Evolutionary conservation across 805 yeast genomes (phyloP).

Genomic region (Metschnikowia cubensis): DNA sequence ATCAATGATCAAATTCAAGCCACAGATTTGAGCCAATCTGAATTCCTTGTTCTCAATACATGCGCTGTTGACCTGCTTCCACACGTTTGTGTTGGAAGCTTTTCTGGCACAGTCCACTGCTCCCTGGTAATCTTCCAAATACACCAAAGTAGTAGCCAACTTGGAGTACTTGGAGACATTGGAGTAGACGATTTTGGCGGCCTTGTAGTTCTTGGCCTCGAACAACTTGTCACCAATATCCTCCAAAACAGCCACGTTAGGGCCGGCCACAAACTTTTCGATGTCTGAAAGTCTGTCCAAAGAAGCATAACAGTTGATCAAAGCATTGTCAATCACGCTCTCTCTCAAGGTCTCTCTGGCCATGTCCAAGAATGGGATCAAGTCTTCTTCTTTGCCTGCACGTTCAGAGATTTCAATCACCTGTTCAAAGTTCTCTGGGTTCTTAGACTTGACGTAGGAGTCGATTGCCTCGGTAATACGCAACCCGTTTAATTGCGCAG

Average conservation of each 20-base stretch:
- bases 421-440: slow-evolving; percentile 83
- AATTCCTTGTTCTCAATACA: slow-evolving; percentile 94
- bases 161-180: slow-evolving; percentile 91
- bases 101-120: slow-evolving; percentile 99
- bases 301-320: slow-evolving; percentile 82
- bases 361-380: slow-evolving; percentile 80
- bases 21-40: slow-evolving; percentile 97
- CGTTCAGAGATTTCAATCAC: slow-evolving; percentile 93
- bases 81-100: slow-evolving; percentile 87
- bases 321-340: slow-evolving; percentile 88
- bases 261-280: slow-evolving; percentile 75
- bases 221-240: slow-evolving; percentile 87
- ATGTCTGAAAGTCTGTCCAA: slow-evolving; percentile 73
- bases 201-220: slow-evolving; percentile 77
- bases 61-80: slow-evolving; percentile 97
- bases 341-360: slow-evolving; percentile 91
- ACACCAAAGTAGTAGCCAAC: slow-evolving; percentile 93
- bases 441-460: slow-evolving; percentile 87
- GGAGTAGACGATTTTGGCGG: slow-evolving; percentile 84
- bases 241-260: slow-evolving; percentile 92
- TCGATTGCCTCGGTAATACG: slow-evolving; percentile 88
- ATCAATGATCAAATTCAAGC: slow-evolving; percentile 92
- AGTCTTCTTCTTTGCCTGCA: slow-evolving; percentile 94
- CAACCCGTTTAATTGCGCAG: slow-evolving; percentile 91
- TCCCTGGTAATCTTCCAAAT: slow-evolving; percentile 85